These are phyloP conservation scores for Sphaerulina vaccinii DNA, from an alignment of 2,329 filamentous ascomycete species.

Conservation along the genomic window DNA sequence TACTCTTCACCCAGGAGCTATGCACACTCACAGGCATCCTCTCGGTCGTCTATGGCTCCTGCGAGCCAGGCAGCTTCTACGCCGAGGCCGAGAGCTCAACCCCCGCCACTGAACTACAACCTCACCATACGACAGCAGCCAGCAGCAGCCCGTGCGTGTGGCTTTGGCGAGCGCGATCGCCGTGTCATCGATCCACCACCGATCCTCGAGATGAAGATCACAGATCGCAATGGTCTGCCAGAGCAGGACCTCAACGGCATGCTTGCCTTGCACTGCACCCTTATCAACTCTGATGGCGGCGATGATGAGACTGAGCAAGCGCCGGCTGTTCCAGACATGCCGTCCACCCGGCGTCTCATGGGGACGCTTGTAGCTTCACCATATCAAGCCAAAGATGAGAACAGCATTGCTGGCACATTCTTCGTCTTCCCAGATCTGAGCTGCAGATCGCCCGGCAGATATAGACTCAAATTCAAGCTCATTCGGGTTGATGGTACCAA, in stretches of 20 bases:
- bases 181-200: constrained; percentile 81
- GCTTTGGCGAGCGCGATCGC: constrained; percentile 78
- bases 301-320: constrained; percentile 63
- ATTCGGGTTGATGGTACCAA: constrained; percentile 66
- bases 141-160: constrained; percentile 73
- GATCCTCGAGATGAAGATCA: constrained; percentile 71
- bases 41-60: constrained; percentile 23
- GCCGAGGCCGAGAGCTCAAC: constrained; percentile 16
- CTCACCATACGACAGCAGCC: constrained; percentile 74
- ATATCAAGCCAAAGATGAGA: constrained; percentile 73
- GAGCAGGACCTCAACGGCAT: constrained; percentile 64
- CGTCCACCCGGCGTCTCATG: constrained; percentile 74
- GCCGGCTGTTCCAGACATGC: constrained; percentile 52
- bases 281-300: constrained; percentile 68
- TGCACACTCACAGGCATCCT: constrained; percentile 30
- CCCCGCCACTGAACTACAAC: constrained; percentile 41
- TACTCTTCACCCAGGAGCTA: constrained; percentile 27
- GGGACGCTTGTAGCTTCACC: constrained; percentile 74
- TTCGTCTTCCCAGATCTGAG: constrained; percentile 84
- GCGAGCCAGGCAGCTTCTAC: constrained; percentile 4
- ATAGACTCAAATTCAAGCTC: constrained; percentile 70
- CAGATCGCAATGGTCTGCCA: constrained; percentile 55
- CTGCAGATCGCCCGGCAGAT: constrained; percentile 73
- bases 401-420: constrained; percentile 72
- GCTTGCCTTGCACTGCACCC: constrained; percentile 65